Conservation (phyloP, 768 basidiomycete genomes). For the Tulasnella sp. region DNA sequence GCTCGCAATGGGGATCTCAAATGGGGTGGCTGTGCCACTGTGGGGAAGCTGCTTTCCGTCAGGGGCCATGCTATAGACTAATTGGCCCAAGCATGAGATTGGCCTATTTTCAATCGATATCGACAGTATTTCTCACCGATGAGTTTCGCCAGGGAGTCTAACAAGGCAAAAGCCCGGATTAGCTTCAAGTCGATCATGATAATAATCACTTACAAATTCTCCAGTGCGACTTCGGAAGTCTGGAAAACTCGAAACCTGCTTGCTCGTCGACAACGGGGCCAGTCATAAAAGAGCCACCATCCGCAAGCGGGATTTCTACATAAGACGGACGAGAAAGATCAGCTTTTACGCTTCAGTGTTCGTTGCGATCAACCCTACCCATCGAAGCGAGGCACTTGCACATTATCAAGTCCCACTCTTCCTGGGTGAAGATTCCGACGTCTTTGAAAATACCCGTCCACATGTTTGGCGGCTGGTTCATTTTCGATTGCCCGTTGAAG, state of each 20-base stretch:
- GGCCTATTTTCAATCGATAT: not conserved
- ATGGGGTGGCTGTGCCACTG: constrained; percentile 23
- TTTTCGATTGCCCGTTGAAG: constrained; percentile 16
- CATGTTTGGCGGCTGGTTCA: not conserved
- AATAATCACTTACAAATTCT: constrained; percentile 33
- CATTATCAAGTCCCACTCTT: constrained; percentile 16
- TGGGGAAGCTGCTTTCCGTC: constrained; percentile 32
- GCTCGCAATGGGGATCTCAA: constrained; percentile 57
- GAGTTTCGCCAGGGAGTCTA: constrained; percentile 57
- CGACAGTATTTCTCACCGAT: not conserved
- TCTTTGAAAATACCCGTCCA: constrained; percentile 20
- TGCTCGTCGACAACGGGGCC: constrained; percentile 64
- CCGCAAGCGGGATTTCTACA: constrained; percentile 61
- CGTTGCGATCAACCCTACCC: constrained; percentile 7
- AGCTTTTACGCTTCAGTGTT: not conserved
- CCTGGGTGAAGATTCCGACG: constrained; percentile 15
- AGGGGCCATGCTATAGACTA: constrained; percentile 67
- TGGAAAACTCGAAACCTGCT: constrained; percentile 59
- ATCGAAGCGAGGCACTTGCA: constrained; percentile 14
- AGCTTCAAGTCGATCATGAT: not conserved
- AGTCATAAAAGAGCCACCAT: constrained; percentile 53
- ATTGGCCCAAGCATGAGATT: not conserved
- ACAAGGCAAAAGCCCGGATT: not conserved
- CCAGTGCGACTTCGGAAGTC: constrained; percentile 60
- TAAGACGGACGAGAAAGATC: not conserved